These are phyloP conservation scores for Streptanthus diversifolius DNA, from an alignment of 345 rosid genomes.

Conservation along the genomic window DNA sequence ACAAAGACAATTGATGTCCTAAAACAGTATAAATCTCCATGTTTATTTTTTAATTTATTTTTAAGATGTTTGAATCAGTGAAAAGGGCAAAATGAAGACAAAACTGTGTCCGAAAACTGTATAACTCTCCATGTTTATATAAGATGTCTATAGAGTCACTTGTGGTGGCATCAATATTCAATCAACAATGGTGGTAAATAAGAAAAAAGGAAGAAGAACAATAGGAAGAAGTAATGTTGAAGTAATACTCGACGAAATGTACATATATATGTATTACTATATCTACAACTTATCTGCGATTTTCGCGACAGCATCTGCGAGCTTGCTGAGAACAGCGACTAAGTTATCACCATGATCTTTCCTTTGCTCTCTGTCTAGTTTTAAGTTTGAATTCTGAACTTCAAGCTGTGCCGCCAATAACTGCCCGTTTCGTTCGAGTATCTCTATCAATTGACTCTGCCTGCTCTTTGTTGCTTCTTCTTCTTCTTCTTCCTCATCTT, in stretches of 20 bases:
- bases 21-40: slow-evolving; percentile 6
- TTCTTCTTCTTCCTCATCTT: slow-evolving; percentile 8
- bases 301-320: slow-evolving; percentile 80
- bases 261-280: slow-evolving; percentile 5
- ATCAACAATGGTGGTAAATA: slow-evolving; percentile 12
- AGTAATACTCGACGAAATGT: slow-evolving; percentile 5
- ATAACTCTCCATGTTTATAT: slow-evolving; percentile 19
- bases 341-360: slow-evolving; percentile 63
- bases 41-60: not conserved
- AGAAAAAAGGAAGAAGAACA: not conserved
- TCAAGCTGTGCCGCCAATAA: slow-evolving; percentile 77
- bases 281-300: slow-evolving; percentile 84
- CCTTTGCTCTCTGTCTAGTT: slow-evolving; percentile 80
- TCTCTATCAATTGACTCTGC: slow-evolving; percentile 53
- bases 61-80: slow-evolving; percentile 2
- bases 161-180: slow-evolving; percentile 12
- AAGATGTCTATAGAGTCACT: slow-evolving; percentile 17
- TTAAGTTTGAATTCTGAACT: slow-evolving; percentile 65
- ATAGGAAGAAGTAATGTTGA: slow-evolving; percentile 8
- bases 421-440: slow-evolving; percentile 70
- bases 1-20: not conserved
- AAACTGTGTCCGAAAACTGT: not conserved
- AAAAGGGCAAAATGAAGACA: not conserved
- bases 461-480: slow-evolving; percentile 42
- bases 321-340: slow-evolving; percentile 77